A percentile compares a stretch with the other conserved stretches of the same genome.
Conservation (phyloP, 352 stramenopile genomes). For the Phytopythium oedochilum region DNA sequence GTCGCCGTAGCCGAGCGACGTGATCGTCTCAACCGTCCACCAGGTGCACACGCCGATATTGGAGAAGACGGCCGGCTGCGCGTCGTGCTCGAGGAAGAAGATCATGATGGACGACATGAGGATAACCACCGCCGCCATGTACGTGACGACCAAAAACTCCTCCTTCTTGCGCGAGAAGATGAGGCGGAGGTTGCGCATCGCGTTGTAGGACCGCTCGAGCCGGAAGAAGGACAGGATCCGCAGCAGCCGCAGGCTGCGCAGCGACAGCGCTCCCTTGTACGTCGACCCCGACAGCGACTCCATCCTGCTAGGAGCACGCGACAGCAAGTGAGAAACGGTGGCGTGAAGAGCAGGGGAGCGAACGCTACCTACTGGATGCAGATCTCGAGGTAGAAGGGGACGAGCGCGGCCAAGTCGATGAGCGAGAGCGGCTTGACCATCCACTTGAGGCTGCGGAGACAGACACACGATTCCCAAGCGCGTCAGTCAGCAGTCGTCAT, state of each 20-base stretch:
- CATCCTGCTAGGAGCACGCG: neutral
- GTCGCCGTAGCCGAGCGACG: conserved; percentile 62
- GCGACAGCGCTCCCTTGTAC: conserved; percentile 36
- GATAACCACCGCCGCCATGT: conserved; percentile 46
- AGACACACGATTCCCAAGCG: neutral
- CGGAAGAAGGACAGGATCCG: conserved; percentile 54
- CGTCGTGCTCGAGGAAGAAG: conserved; percentile 54
- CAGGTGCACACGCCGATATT: conserved; percentile 45
- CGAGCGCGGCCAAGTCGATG: conserved; percentile 45
- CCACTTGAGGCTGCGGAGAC: conserved; percentile 40
- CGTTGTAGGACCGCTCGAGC: conserved; percentile 57
- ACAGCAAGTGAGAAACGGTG: neutral
- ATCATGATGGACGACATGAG: conserved; percentile 58
- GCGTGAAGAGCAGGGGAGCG: neutral
- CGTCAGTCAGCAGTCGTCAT: neutral
- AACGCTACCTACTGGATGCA: conserved; percentile 24
- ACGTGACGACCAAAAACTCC: conserved; percentile 55
- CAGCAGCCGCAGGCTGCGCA: conserved; percentile 53
- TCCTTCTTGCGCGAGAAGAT: conserved; percentile 60
- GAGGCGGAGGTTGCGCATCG: conserved; percentile 45
- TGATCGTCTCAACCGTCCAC: conserved; percentile 66
- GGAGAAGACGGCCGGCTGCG: conserved; percentile 43
- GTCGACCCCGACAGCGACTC: conserved; percentile 6
- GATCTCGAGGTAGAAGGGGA: conserved; percentile 63
- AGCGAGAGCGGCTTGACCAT: conserved; percentile 52